Evolutionary conservation across 257 asterid species (phyloP), one percentile per base, ranked within the genome.

Genomic region (Galeopsis tetrahit): DNA sequence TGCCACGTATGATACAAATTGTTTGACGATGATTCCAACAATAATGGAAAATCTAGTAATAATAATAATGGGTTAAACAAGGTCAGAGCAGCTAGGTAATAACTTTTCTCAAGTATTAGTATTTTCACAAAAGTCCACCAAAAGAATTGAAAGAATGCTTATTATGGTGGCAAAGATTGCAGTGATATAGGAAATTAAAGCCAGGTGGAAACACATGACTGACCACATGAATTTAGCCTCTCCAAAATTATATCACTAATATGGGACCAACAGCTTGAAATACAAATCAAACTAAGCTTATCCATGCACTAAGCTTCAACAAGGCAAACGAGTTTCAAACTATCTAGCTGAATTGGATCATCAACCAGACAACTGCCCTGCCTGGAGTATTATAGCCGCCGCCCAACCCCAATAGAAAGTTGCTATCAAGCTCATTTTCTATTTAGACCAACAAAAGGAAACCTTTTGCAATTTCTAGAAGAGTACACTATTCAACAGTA

Each of bases 311-410:
- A 49, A 10, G 7, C 55, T 21, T n/a, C 35, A 66, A n/a, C 32
- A 59, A 36, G 57, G 42, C 60, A 69, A 39, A 17, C 55, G 63
- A 40, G 49, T 77, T 65, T 6, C 42, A 72, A 72, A 33, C 44
- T 40, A 58, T 40, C 59, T 40, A 56, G 63, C 60, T 36, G 5
- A 68, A 49, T 5, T 65, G 49, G 66, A 57, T 59, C 21, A 48
- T 49, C n/a, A 51, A 66, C 7, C 49, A 66, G 31, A 36, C 78
- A 56, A 49, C 60, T 28, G 8, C 68, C 35, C 61, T 55, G 13
- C 21, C 43, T 17, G 7, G 36, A 4, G 44, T 36, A 70, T 6
- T 9, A 28, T 11, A 35, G 6, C 5, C 28, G 6, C 31, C 34
- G 13, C 39, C 46, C 55, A 6, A 7, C 15, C 69, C 42, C 63